These are phyloP conservation scores for Vinca major DNA, from an alignment of 305 asterid genomes.

Conservation along the genomic window DNA sequence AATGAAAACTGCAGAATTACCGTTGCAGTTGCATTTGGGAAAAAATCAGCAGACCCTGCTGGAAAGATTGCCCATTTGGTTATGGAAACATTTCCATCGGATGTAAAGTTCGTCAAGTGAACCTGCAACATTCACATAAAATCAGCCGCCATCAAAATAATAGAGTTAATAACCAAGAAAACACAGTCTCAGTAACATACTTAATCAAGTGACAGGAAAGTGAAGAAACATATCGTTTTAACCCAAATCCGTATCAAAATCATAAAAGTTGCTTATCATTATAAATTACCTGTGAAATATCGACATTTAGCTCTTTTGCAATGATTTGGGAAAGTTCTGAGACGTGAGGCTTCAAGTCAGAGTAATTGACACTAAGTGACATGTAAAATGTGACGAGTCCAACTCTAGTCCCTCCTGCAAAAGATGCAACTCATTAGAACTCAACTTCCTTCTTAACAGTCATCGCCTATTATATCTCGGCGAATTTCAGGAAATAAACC, in stretches of 20 bases:
- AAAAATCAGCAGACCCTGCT: constrained; percentile 39
- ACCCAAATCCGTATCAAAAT: not conserved
- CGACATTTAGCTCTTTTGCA: constrained; percentile 51
- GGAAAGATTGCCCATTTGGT: constrained; percentile 71
- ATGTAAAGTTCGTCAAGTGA: constrained; percentile 47
- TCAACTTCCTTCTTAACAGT: not conserved
- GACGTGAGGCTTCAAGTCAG: constrained; percentile 65
- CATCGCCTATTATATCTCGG: not conserved
- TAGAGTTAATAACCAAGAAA: constrained; percentile 2
- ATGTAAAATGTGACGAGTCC: constrained; percentile 57
- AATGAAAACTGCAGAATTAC: constrained; percentile 27
- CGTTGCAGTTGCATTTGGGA: constrained; percentile 59
- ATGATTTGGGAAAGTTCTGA: constrained; percentile 49
- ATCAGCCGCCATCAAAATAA: constrained; percentile 16
- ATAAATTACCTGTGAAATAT: constrained; percentile 55
- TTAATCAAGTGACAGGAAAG: not conserved
- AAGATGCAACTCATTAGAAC: constrained; percentile 12
- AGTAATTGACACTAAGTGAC: constrained; percentile 46
- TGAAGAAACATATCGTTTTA: not conserved
- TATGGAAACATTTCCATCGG: constrained; percentile 54
- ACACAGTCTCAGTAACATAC: not conserved
- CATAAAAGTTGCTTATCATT: not conserved
- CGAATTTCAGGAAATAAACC: not conserved
- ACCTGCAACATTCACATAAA: constrained; percentile 48
- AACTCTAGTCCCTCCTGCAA: constrained; percentile 52